Base-by-base conservation (phyloP, 805 yeast species). In the Lachancea fermentati region DNA sequence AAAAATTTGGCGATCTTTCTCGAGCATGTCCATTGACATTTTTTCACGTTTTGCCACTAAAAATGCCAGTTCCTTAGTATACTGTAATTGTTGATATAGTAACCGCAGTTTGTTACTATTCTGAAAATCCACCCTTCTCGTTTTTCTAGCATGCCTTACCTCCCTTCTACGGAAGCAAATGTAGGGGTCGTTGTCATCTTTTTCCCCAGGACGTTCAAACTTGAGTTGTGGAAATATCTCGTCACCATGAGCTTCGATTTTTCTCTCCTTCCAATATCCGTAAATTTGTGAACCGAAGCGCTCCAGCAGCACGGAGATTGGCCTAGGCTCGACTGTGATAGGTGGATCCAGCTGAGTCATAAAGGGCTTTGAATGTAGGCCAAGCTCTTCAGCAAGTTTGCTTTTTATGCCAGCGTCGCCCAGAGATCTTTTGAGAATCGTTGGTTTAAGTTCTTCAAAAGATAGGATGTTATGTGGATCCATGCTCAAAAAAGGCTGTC, bases 91-190 rank as follows among this genome's bases (percentile, higher is more conserved):
- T 45, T 73, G 73, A 47, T 83, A 85, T 24, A 93, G 67, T 42
- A 75, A 60, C 16, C 93, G 73, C 36, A 93, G 69, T 48, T 89
- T 77, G 61, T 89, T 97, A 11, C 88, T 81, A 50, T 93, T 87
- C 52, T 87, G 85, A 25, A 85, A 76, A 66, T 93, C 98, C 0
- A 96, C 85, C 48, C 97, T 78, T 62, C 98, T 78, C 0, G 98
- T 93, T 62, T 93, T 93, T 62, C 98, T 82, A 22, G 94, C 93
- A 58, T 85, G 97, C 49, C 98, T 78, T 49, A 87, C 82, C 57
- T 89, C 97, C 62, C 98, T 82, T 50, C 96, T 79, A 55, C 98
- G 77, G 70, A 93, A 93, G 67, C 97, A 87, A 30, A 87, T 82
- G 62, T 93, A 93, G 1, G 98, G 97, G 61, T 93, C 97, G 44